These are phyloP conservation scores for Thelonectria rubi DNA, from an alignment of 2,329 filamentous ascomycete genomes.

Conservation along the genomic window DNA sequence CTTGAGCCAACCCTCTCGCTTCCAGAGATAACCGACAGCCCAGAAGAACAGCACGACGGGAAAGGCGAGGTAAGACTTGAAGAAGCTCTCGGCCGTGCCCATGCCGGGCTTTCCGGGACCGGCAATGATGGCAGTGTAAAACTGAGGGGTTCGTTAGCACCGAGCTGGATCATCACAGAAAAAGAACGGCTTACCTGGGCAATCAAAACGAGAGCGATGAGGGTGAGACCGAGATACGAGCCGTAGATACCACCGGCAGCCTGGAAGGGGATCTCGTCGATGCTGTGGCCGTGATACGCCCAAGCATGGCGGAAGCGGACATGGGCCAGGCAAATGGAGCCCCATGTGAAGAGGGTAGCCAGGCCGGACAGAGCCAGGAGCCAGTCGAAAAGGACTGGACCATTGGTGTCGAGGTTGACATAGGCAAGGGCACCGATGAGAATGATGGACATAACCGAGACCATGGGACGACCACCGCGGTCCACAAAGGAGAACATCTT, in stretches of 20 bases:
- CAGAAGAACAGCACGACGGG: slow-evolving; percentile 66
- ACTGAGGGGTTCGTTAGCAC: slow-evolving; percentile 44
- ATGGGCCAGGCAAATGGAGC: slow-evolving; percentile 68
- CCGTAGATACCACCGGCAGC: slow-evolving; percentile 69
- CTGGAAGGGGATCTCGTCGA: slow-evolving; percentile 74
- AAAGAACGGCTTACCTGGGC: slow-evolving; percentile 56
- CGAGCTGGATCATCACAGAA: background rate
- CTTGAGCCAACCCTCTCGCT: slow-evolving; percentile 67
- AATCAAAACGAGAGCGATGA: slow-evolving; percentile 64
- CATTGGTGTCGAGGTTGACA: slow-evolving; percentile 56
- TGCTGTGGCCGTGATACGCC: slow-evolving; percentile 64
- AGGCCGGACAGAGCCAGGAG: slow-evolving; percentile 71
- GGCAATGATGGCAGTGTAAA: slow-evolving; percentile 59
- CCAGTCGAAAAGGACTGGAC: slow-evolving; percentile 68
- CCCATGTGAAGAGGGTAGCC: slow-evolving; percentile 72
- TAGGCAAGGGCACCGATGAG: slow-evolving; percentile 60
- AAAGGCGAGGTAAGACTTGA: slow-evolving; percentile 63
- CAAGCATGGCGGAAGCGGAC: slow-evolving; percentile 73
- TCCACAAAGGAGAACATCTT: slow-evolving; percentile 64
- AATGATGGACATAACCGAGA: slow-evolving; percentile 56
- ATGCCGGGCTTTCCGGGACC: slow-evolving; percentile 45
- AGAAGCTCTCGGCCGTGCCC: slow-evolving; percentile 60
- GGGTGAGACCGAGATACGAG: slow-evolving; percentile 68
- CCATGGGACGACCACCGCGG: slow-evolving; percentile 59
- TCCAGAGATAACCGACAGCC: slow-evolving; percentile 70